Conservation (phyloP, 129 eudicot species). For the Erigeron canadensis region DNA sequence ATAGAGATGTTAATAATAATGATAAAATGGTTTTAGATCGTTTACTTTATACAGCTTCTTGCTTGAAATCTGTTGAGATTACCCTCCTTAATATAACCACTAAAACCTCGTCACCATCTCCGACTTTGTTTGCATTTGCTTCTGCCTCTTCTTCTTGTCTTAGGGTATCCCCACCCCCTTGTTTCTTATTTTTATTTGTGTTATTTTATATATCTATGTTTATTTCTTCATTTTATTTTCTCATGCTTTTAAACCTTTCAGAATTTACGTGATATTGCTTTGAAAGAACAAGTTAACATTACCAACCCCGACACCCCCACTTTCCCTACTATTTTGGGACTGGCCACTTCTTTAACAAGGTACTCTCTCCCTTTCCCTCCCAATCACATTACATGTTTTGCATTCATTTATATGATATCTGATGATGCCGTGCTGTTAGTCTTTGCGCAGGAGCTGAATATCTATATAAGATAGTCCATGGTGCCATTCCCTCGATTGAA, state of each 20-base stretch:
- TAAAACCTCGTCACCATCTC: slow-evolving; percentile 40
- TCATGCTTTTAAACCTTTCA: slow-evolving; percentile 19
- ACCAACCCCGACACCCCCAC: slow-evolving; percentile 34
- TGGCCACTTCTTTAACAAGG: slow-evolving; percentile 89
- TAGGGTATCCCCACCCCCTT: slow-evolving; percentile 43
- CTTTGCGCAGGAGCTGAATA: slow-evolving; percentile 92
- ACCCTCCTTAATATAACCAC: slow-evolving; percentile 30
- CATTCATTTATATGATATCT: slow-evolving; percentile 16
- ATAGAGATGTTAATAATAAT: slow-evolving; percentile 59
- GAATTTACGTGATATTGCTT: slow-evolving; percentile 75
- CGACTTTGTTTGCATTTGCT: slow-evolving; percentile 76
- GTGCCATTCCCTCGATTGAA: slow-evolving; percentile 75
- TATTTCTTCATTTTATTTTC: slow-evolving; percentile 17
- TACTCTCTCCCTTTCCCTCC: not conserved
- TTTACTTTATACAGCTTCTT: slow-evolving; percentile 68
- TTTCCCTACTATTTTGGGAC: slow-evolving; percentile 75
- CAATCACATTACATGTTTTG: not conserved
- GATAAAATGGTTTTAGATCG: slow-evolving; percentile 64
- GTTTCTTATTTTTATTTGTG: not conserved
- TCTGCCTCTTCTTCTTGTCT: slow-evolving; percentile 70
- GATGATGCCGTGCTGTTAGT: slow-evolving; percentile 33
- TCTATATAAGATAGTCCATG: slow-evolving; percentile 63
- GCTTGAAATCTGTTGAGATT: slow-evolving; percentile 66
- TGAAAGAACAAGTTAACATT: slow-evolving; percentile 61
- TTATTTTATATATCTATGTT: not conserved